Base-by-base conservation (phyloP, 139 green algal species). In the Mesotaenium endlicherianum region DNA sequence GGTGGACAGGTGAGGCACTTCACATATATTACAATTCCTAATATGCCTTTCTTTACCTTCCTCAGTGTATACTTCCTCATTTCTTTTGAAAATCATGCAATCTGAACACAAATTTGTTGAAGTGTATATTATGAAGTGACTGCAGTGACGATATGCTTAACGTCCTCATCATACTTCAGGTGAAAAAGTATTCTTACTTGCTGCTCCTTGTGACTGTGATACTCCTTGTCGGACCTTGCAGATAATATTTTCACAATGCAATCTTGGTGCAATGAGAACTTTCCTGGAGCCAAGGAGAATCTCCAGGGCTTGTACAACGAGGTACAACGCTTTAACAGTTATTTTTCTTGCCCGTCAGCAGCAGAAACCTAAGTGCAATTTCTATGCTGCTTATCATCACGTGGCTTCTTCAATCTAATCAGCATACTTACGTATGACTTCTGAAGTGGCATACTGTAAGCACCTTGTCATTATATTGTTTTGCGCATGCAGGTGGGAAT, bases 1-100 rank as follows among this genome's bases (percentile, higher is more conserved):
- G 75, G 17, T 82, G 75, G 75, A 82, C 75, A 82, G 75, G 75
- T 82, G 50, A 74, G n/a, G n/a, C n/a, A n/a, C n/a, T 6, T 72
- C 26, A 26, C 20, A 64, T 58, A 43, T 42, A 43, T 58, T 75
- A 16, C 40, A 14, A 42, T 75, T 75, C 14, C 16, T 42, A 16
- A 43, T 75, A 16, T 58, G 40, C 16, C 34, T 58, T 14, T 47
- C 40, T 14, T 47, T 16, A 16, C 17, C 40, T 26, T 14, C 64
- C 34, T 75, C 11, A 11, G 40, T 31, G 16, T 75, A 43, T 58
- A 16, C 11, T 75, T 75, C 16, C 11, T 75, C 14, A 47, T 14
- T 58, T 17, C 11, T 14, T 16, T 44, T 42, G 40, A 31, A 16
- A 26, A 17, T 58, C 40, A 58, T 42, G 14, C 34, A 26, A 75